Base-by-base conservation (phyloP, 345 rosid genomes). In the Aquilaria yunnanensis region DNA sequence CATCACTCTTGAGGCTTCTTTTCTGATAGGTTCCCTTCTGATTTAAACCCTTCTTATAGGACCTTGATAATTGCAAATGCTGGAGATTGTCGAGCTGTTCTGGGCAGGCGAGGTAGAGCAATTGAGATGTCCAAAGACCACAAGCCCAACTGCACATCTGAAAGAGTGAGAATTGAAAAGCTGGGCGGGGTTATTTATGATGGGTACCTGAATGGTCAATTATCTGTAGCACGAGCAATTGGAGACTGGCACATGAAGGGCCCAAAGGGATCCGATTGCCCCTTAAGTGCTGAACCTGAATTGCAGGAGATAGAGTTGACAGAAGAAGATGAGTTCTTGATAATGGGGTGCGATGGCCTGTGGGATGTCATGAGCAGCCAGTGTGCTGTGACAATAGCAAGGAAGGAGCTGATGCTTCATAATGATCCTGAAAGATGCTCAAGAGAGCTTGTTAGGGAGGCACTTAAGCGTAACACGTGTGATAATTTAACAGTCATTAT, bases 291-390 rank as follows among this genome's bases (percentile, higher is more conserved):
- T 3, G 99, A 94, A 72, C 97, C 96, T 0, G 99, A 94, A 72
- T 62, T 94, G 74, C 88, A 85, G 72, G 95, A 85, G 72, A 62
- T 78, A 5, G 70, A 74, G 47, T 67, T 94, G 58, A 79, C 83
- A 0, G 97, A 86, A 66, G 99, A 94, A 3, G 99, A 94, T 47
- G 99, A 94, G 81, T 94, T 90, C 86, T 76, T 90, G 81, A 83
- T 94, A 64, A 85, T 93, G 85, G 98, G 97, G 43, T 88, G 98
- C 54, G 98, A 93, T 60, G 98, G 98, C 68, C 74, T 93, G 67
- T 93, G 98, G 98, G 98, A 93, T 78, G 98, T 93, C 45, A 93
- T 90, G 96, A 93, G 88, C 73, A 94, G 99, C 63, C 96, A 94
- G 68, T 83, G 88, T 74, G 99, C 99, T 1, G 97, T 94, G 64